Evolutionary conservation across 495 filamentous ascomycete species (phyloP).

Genomic region (Penicillium manginii): DNA sequence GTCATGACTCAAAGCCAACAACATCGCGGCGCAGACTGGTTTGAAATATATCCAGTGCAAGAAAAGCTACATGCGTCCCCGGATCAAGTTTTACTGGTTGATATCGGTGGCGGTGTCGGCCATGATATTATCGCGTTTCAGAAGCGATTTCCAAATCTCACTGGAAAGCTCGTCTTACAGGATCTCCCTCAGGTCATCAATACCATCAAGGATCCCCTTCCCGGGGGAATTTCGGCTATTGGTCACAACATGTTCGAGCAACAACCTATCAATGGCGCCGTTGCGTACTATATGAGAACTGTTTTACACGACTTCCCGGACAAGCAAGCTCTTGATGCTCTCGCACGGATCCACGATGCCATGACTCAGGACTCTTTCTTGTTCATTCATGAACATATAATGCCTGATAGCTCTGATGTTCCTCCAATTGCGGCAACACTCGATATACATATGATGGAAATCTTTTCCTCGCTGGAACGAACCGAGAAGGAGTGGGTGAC

Average conservation of each 20-base stretch:
- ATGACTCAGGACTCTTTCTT: conserved; percentile 45
- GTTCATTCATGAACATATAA: conserved; percentile 43
- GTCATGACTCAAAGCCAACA: conserved; percentile 24
- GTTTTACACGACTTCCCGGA: conserved; percentile 56
- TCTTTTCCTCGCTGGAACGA: conserved; percentile 36
- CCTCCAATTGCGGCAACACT: conserved; percentile 34
- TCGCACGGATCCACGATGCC: conserved; percentile 42
- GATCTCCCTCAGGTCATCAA: conserved; percentile 49
- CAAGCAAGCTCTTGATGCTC: conserved; percentile 37
- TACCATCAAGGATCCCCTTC: conserved; percentile 32
- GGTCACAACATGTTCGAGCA: conserved; percentile 51
- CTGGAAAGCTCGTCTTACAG: conserved; percentile 50
- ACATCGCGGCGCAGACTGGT: conserved; percentile 17
- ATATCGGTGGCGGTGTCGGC: conserved; percentile 53
- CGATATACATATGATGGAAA: conserved; percentile 48
- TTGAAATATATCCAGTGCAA: conserved; percentile 26
- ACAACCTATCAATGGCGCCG: conserved; percentile 46
- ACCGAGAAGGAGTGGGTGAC: conserved; percentile 20
- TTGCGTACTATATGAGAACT: conserved; percentile 33
- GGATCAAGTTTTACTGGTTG: conserved; percentile 48
- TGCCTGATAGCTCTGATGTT: conserved; percentile 37
- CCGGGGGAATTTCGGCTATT: conserved; percentile 30
- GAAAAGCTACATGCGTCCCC: conserved; percentile 17
- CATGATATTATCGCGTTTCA: conserved; percentile 48
- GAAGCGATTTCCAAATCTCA: conserved; percentile 32